Evolutionary conservation across 139 green algal species (phyloP), one percentile per base, ranked within the genome.

Genomic region (Mychonastes homosphaera): DNA sequence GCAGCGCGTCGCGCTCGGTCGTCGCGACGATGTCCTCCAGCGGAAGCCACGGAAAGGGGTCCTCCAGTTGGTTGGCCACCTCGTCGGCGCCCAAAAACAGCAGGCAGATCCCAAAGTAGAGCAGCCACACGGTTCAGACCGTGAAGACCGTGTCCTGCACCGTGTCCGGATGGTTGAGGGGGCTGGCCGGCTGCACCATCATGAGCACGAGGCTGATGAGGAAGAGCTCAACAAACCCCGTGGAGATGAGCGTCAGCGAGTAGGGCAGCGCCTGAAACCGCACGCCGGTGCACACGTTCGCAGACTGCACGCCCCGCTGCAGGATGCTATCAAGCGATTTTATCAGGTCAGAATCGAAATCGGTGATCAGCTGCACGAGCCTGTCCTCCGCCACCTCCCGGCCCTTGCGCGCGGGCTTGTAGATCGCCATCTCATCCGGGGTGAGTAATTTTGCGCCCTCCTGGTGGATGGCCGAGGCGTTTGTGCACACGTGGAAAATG

Each of bases 261-360:
- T 54, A 10, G 16, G 56, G 56, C 56, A 63, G 53, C 41, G 56
- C 56, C 43, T 63, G 56, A n/a, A 63, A 63, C 56, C 44, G 41
- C 41, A 63, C n/a, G n/a, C n/a, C 40, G 6, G 32, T 27, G 15
- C 8, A 26, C 40, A 63, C 18, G 56, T 63, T 53, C 29, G 56
- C 56, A 3, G 26, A 16, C 23, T 60, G 53, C 10, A 30, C 19
- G 8, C 45, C 15, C 45, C 45, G 27, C 24, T 8, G 8, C 15
- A 10, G 24, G 9, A 52, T 21, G 19, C 13, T 6, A 27, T 63
- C 56, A 41, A 63, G 53, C 23, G 28, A 63, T 43, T 53, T 16
- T 10, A 45, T 28, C 6, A 44, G 12, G 15, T n/a, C 21, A 24
- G 54, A n/a, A 43, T 63, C 43, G 41, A 43, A 41, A 3, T 41